These are phyloP conservation scores for Helotiales sp. DNA, from an alignment of 2,329 filamentous ascomycete species.

Conservation along the genomic window DNA sequence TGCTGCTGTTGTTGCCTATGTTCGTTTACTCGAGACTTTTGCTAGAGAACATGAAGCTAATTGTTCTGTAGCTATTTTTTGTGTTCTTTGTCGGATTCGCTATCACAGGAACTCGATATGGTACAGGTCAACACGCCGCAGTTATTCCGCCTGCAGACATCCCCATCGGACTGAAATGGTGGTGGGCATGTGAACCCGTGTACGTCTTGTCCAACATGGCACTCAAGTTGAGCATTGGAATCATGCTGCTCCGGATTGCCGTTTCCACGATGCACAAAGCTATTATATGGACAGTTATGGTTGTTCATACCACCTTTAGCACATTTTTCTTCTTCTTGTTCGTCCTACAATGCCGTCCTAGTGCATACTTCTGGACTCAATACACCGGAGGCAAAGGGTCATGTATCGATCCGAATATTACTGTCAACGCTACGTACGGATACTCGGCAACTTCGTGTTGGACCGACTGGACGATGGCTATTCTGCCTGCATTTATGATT, in stretches of 20 bases:
- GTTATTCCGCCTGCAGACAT: slow-evolving; percentile 32
- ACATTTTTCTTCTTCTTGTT: slow-evolving; percentile 47
- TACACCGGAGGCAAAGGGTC: slow-evolving; percentile 42
- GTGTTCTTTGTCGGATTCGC: slow-evolving; percentile 34
- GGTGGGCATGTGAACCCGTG: slow-evolving; percentile 47
- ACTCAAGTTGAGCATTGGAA: slow-evolving; percentile 47
- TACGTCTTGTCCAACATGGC: slow-evolving; percentile 49
- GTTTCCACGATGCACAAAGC: slow-evolving; percentile 41
- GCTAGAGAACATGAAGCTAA: neutral
- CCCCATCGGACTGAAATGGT: slow-evolving; percentile 42
- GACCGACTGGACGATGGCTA: slow-evolving; percentile 49
- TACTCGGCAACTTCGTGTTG: slow-evolving; percentile 48
- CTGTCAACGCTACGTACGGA: slow-evolving; percentile 45
- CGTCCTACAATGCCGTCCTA: slow-evolving; percentile 47
- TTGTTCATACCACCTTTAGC: slow-evolving; percentile 44
- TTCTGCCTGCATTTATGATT: slow-evolving; percentile 49
- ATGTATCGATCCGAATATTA: slow-evolving; percentile 43
- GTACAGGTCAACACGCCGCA: slow-evolving; percentile 38
- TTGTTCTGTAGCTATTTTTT: slow-evolving; percentile 32
- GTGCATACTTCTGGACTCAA: slow-evolving; percentile 48
- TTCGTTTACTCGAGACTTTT: slow-evolving; percentile 14
- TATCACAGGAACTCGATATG: slow-evolving; percentile 36
- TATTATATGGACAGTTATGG: slow-evolving; percentile 44
- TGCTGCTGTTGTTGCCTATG: slow-evolving; percentile 34
- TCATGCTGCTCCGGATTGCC: slow-evolving; percentile 49